Base-by-base conservation (phyloP, 257 asterid species). In the Petrea volubilis region DNA sequence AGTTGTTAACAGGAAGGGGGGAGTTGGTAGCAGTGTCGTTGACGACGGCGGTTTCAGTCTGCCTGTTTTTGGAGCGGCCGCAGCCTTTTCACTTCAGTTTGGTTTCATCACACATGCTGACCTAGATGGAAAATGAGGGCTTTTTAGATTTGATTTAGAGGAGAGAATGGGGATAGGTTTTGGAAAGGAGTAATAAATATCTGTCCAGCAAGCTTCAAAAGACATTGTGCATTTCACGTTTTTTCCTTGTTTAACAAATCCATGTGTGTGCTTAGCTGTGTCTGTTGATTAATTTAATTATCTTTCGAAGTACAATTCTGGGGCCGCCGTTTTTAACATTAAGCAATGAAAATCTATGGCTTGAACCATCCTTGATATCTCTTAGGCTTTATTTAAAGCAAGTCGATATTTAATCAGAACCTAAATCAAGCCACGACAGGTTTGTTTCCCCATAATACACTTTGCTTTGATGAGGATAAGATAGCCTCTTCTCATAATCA, bases 91-190 rank as follows among this genome's bases (percentile, higher is more conserved):
- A 43, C 34, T 64, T 73, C 14, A n/a, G 8, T 68, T 67, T 66
- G 64, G 60, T 49, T 60, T 60, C 25, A 15, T 36, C 2, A 21
- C 52, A 38, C 74, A 65, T 65, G 23, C 8, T 6, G 28, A 29
- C 59, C 27, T 17, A 43, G 17, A 74, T 46, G 51, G 43, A 6
- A 68, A 57, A 72, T 36, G 15, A 61, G 64, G 64, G 62, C 7
- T 71, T 41, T 58, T 20, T 6, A 28, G 63, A 40, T 67, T 62
- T 2, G 3, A 67, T 58, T 25, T 24, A 34, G 34, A 28, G 40
- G 33, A 73, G 23, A 59, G 25, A 5, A 43, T 31, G 38, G 34
- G 2, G 36, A 41, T 38, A 18, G 60, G 55, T 20, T 41, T 20
- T 43, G 41, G 61, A 46, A 13, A 66, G 61, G 10, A 38, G 24